A percentile compares a stretch with the other conserved stretches of the same genome.
These are phyloP conservation scores for Nakazawaea molendinolei DNA, from an alignment of 805 yeast genomes.

Conservation along the genomic window DNA sequence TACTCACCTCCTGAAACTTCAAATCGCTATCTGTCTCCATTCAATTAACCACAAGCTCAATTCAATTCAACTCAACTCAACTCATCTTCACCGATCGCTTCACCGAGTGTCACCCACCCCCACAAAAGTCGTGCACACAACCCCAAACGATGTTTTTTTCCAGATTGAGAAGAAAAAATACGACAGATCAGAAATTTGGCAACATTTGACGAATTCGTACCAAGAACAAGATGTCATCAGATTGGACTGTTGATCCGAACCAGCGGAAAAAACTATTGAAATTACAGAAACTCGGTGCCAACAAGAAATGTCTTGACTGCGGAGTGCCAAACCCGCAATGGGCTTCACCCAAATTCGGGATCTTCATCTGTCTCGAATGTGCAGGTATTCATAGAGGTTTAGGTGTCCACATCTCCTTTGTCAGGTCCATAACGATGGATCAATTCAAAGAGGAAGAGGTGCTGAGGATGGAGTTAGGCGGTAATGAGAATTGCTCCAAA, in stretches of 20 bases:
- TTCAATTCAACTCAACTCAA: too few species aligned
- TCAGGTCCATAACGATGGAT: constrained; percentile 96
- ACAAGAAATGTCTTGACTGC: constrained; percentile 91
- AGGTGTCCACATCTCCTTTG: constrained; percentile 96
- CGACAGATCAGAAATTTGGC: not conserved
- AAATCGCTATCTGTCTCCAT: too few species aligned
- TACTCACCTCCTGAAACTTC: too few species aligned
- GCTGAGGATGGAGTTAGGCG: constrained; percentile 88
- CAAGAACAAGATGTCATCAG: constrained; percentile 34
- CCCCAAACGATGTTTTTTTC: too few species aligned
- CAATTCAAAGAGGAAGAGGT: constrained; percentile 94
- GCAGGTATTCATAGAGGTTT: constrained; percentile 95
- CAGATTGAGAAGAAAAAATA: not conserved
- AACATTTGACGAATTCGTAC: not conserved
- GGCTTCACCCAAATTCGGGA: constrained; percentile 98
- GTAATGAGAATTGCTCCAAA: constrained; percentile 67
- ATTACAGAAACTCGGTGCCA: constrained; percentile 74
- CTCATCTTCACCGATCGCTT: too few species aligned
- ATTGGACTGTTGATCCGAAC: constrained; percentile 92
- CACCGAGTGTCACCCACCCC: too few species aligned
- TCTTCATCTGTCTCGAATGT: constrained; percentile 94
- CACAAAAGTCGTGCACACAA: too few species aligned
- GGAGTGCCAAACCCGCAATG: constrained; percentile 96
- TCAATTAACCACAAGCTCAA: too few species aligned
- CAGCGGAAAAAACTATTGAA: constrained; percentile 72